Percentiles rank a stretch among this genome's conserved stretches.
phyloP scores from a whole-genome alignment of 768 basidiomycete genomes.

The Boletus sensibilis region DNA sequence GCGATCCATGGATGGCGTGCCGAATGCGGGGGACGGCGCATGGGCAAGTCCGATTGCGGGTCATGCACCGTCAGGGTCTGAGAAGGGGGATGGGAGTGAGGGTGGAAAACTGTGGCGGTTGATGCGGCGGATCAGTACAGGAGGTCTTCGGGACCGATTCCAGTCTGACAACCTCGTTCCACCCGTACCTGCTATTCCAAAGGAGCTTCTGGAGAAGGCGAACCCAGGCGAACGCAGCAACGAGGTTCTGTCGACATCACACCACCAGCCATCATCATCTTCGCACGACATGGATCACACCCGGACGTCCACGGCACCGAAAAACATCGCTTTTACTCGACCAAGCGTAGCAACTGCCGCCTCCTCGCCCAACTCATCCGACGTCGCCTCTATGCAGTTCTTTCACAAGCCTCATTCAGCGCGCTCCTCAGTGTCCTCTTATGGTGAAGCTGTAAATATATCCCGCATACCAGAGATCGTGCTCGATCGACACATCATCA shows the following conservation, averaged over 20 bases:
- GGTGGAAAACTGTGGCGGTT: conserved; percentile 61
- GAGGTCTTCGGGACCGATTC: conserved; percentile 56
- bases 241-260: conserved; percentile 8
- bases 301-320: conserved; percentile 1
- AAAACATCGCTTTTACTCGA: conserved; percentile 24
- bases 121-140: conserved; percentile 68
- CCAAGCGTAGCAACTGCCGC: conserved; percentile 54
- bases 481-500: conserved; percentile 48
- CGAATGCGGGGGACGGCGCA: conserved; percentile 6
- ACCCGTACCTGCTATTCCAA: conserved; percentile 62
- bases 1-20: conserved; percentile 20
- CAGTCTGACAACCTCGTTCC: conserved; percentile 36
- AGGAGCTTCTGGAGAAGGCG: conserved; percentile 32
- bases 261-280: background rate
- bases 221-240: conserved; percentile 4
- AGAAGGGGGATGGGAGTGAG: conserved; percentile 20
- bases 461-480: conserved; percentile 39
- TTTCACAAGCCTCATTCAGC: conserved; percentile 49
- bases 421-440: conserved; percentile 59
- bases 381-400: conserved; percentile 52
- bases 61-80: conserved; percentile 16
- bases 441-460: conserved; percentile 37
- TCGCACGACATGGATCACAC: conserved; percentile 9
- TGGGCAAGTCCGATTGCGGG: conserved; percentile 12
- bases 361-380: conserved; percentile 61